A percentile compares a stretch with the other conserved stretches of the same genome.
phyloP scores from a whole-genome alignment of 805 yeast genomes.

The Metschnikowia picachoensis region DNA sequence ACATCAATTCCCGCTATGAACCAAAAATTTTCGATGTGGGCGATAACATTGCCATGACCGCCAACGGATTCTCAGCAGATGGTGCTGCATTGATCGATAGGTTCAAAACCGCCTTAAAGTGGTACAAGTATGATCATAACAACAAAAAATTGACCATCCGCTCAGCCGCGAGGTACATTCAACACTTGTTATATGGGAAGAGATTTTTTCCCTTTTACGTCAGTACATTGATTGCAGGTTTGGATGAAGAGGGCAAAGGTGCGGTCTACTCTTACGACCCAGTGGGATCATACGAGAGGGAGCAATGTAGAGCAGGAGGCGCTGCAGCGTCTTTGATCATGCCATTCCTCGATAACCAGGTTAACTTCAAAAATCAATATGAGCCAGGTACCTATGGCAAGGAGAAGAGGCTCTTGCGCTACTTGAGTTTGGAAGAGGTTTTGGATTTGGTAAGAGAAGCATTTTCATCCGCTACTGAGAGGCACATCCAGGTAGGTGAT shows the following conservation, averaged over 20 bases:
- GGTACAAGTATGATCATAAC: constrained; percentile 88
- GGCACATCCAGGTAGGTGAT: constrained; percentile 98
- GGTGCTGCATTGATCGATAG: constrained; percentile 79
- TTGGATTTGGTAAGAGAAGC: constrained; percentile 88
- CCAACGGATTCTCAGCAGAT: constrained; percentile 97
- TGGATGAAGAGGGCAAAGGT: constrained; percentile 89
- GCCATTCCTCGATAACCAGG: constrained; percentile 98
- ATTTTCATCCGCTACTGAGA: constrained; percentile 92
- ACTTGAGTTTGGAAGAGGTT: constrained; percentile 77
- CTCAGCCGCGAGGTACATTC: constrained; percentile 86
- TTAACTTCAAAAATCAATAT: constrained; percentile 88
- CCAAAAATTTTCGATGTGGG: constrained; percentile 89
- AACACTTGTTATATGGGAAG: constrained; percentile 86
- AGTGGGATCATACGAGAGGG: constrained; percentile 96
- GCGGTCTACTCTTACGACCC: constrained; percentile 96
- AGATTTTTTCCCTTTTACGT: constrained; percentile 97
- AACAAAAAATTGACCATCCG: constrained; percentile 63
- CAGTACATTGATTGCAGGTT: constrained; percentile 89
- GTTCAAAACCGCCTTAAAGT: constrained; percentile 65
- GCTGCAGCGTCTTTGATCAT: constrained; percentile 93
- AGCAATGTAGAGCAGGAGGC: constrained; percentile 97
- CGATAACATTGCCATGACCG: constrained; percentile 80
- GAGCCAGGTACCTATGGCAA: constrained; percentile 75
- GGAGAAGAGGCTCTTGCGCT: constrained; percentile 56
- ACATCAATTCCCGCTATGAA: constrained; percentile 88